Percentiles rank a stretch among this genome's conserved stretches.
phyloP scores from a whole-genome alignment of 2,329 filamentous ascomycete genomes.

The Coniochaeta pulveracea region DNA sequence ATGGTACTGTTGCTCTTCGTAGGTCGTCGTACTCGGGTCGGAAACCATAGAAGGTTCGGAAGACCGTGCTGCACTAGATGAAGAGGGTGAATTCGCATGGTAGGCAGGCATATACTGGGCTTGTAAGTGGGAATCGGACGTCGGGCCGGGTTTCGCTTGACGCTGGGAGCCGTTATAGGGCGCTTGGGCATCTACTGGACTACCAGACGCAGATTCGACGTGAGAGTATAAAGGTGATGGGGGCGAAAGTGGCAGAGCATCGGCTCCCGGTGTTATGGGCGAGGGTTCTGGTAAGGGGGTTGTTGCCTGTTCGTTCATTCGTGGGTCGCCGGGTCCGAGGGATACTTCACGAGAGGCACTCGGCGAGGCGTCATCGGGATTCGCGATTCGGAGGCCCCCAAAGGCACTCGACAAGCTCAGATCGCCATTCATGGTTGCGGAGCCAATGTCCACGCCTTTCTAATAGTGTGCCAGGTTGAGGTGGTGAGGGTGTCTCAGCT shows the following conservation, averaged over 20 bases:
- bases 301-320: slow-evolving; percentile 6
- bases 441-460: too few relatives aligned
- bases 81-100: slow-evolving; percentile 1
- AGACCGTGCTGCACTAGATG: slow-evolving; percentile 10
- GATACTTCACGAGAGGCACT: slow-evolving; percentile 18
- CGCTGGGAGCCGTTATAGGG: slow-evolving; percentile 7
- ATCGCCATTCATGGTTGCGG: slow-evolving; percentile 70
- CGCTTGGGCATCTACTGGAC: slow-evolving; percentile 19
- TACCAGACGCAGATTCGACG: slow-evolving; percentile 5
- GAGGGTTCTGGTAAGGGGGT: background rate
- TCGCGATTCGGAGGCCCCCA: slow-evolving; percentile 91
- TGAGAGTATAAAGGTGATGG: slow-evolving; percentile 5
- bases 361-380: slow-evolving; percentile 64
- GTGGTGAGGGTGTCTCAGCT: too few relatives aligned
- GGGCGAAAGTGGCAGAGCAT: slow-evolving; percentile 1
- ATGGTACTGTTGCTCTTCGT: too few relatives aligned
- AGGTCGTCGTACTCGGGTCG: background rate
- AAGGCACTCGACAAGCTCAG: slow-evolving; percentile 85
- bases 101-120: background rate
- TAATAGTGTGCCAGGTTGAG: too few relatives aligned
- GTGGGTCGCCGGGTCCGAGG: slow-evolving; percentile 19
- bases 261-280: background rate
- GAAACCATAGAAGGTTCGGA: slow-evolving; percentile 1
- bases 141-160: background rate
- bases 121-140: slow-evolving; percentile 1